Conservation (phyloP, 371 early-diverging fungal genomes). For the Mucor indicus region DNA sequence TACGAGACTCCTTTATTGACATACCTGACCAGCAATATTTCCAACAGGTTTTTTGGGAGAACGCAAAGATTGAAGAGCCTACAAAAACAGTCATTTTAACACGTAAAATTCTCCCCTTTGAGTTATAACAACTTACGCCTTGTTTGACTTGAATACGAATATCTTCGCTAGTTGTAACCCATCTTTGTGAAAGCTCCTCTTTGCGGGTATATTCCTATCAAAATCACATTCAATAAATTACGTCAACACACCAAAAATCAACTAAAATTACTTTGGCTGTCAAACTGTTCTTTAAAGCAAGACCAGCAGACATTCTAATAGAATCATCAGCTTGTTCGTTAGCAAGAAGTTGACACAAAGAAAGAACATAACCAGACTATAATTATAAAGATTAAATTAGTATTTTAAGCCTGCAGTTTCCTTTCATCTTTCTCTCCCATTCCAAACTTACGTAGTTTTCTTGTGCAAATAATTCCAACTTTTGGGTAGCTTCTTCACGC, state of each 20-base stretch:
- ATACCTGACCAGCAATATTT: slow-evolving; percentile 73
- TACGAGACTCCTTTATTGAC: background rate
- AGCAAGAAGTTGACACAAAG: slow-evolving; percentile 79
- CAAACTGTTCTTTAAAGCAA: slow-evolving; percentile 90
- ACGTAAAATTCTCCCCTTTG: background rate
- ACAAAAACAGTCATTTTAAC: background rate
- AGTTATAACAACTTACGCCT: slow-evolving; percentile 28
- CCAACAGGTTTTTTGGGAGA: slow-evolving; percentile 65
- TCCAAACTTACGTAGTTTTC: slow-evolving; percentile 76
- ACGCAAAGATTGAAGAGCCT: slow-evolving; percentile 71
- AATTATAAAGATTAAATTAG: background rate
- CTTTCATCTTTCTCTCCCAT: too few relatives aligned
- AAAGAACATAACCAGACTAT: slow-evolving; percentile 73
- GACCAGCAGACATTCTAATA: slow-evolving; percentile 81
- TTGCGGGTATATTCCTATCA: slow-evolving; percentile 65
- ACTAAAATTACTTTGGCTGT: slow-evolving; percentile 74
- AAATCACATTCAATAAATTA: too few relatives aligned
- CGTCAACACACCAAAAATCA: background rate
- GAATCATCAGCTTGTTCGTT: slow-evolving; percentile 63
- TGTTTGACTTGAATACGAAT: slow-evolving; percentile 54
- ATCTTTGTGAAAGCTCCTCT: slow-evolving; percentile 68
- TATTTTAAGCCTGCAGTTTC: too few relatives aligned
- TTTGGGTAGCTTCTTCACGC: slow-evolving; percentile 78
- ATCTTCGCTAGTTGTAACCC: slow-evolving; percentile 65
- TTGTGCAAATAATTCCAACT: slow-evolving; percentile 69